These are phyloP conservation scores for Phtheirospermum japonicum DNA, from an alignment of 257 asterid species.

Conservation along the genomic window DNA sequence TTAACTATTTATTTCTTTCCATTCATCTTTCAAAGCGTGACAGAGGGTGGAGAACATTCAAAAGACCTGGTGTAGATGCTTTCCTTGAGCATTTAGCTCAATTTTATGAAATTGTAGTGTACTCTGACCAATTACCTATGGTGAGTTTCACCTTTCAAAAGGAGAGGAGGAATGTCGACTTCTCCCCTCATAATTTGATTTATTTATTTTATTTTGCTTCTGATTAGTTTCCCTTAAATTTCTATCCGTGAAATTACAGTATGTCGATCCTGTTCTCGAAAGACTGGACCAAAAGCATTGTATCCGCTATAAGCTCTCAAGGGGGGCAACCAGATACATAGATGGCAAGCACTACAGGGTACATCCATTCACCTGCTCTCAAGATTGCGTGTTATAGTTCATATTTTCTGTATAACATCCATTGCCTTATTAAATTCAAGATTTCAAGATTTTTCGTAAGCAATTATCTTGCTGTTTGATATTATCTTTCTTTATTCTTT, in stretches of 20 bases:
- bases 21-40: conserved; percentile 58
- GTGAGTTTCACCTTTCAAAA: conserved; percentile 34
- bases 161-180: neutral
- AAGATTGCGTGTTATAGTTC: conserved; percentile 9
- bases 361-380: conserved; percentile 28
- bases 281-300: conserved; percentile 71
- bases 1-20: conserved; percentile 7
- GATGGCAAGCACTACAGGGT: conserved; percentile 89
- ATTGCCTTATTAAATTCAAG: conserved; percentile 9
- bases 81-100: conserved; percentile 85
- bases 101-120: conserved; percentile 72
- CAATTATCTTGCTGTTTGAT: conserved; percentile 6
- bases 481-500: neutral
- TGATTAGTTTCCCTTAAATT: neutral
- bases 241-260: conserved; percentile 47
- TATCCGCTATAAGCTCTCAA: conserved; percentile 66
- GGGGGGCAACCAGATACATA: conserved; percentile 70
- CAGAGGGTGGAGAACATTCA: conserved; percentile 93
- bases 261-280: conserved; percentile 74
- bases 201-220: neutral
- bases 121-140: conserved; percentile 65
- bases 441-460: neutral
- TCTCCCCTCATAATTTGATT: conserved; percentile 1
- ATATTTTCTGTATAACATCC: conserved; percentile 2
- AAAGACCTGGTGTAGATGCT: conserved; percentile 92